Percentiles rank a stretch among this genome's conserved stretches.
Conservation (phyloP, 441 rosid genomes). For the Rhodomyrtus psidioides region DNA sequence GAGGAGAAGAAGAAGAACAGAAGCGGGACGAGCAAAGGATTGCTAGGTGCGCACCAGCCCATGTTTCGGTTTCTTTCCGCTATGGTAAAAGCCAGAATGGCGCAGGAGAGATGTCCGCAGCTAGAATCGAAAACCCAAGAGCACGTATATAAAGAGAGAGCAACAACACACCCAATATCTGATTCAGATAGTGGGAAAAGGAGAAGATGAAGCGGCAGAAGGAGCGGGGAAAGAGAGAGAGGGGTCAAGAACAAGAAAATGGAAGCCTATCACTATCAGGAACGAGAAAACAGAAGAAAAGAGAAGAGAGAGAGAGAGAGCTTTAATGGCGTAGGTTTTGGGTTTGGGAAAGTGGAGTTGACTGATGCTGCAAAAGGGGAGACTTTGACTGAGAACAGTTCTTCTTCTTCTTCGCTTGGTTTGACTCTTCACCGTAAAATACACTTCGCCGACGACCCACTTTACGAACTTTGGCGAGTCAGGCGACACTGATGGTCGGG, state of each 20-base stretch:
- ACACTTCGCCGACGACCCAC: background rate
- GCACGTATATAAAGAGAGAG: background rate
- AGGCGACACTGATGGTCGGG: no score
- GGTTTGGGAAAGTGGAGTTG: background rate
- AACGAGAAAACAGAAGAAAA: background rate
- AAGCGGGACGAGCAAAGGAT: background rate
- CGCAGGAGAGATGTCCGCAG: background rate
- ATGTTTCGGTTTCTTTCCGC: background rate
- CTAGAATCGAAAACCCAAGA: background rate
- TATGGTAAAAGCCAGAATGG: background rate
- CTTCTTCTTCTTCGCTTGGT: background rate
- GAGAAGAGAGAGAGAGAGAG: background rate
- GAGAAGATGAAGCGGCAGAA: background rate
- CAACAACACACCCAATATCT: background rate
- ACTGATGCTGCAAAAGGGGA: background rate
- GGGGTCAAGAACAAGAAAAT: background rate
- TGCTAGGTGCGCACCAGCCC: background rate
- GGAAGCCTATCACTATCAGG: background rate
- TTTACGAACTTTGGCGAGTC: background rate
- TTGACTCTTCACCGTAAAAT: background rate
- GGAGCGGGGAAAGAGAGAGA: background rate
- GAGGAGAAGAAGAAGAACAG: background rate
- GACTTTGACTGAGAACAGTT: slow-evolving; percentile 1
- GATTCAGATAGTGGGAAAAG: slow-evolving; percentile 2
- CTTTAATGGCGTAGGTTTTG: background rate